Base-by-base conservation (phyloP, 2,329 filamentous ascomycete species). In the Arthroderma sp. region DNA sequence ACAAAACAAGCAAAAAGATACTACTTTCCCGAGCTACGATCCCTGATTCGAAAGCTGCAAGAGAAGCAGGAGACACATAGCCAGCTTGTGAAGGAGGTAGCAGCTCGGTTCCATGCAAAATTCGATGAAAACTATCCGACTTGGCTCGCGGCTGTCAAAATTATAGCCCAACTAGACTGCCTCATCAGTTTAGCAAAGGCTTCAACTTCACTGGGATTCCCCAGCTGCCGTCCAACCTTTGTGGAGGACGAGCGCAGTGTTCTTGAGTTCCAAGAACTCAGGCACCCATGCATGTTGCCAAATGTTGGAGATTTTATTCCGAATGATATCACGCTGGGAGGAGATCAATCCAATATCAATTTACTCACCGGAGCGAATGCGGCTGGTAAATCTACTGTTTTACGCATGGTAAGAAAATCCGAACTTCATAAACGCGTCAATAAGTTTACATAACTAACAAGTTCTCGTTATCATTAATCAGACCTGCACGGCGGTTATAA, bases 351-450 rank as follows among this genome's bases (percentile, higher is more conserved):
- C 43, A 95, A 89, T 56, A 89, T 98, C 55, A 87, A 85, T 54
- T 71, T 98, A 29, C 75, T 98, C 34, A 98, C 91, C 1, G 91
- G 91, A 60, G 91, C 91, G 48, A 98, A 98, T 58, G 91, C 91
- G 6, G 91, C 91, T 40, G 91, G 91, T 59, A 98, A 98, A 68
- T 96, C 91, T 1, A 98, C 91, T 1, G 78, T 98, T 37, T 74
- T 98, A 30, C 80, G 91, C 58, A 96, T 96, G 91, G 82, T 85
- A 69, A 66, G 75, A 63, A 10, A 4, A 36, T 29, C 39, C 27
- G 32, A 2, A 39, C 15, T 6, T n/a, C 37, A 29, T 11, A 32
- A 4, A n/a, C 44, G 2, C 4, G n/a, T 7, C 37, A 15, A 33
- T 45, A 44, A 45, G 10, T 8, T 10, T 40, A 33, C 48, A 45